Evolutionary conservation across 2,329 filamentous ascomycete genomes (phyloP).

Genomic region (Emmonsiellopsis sp.): DNA sequence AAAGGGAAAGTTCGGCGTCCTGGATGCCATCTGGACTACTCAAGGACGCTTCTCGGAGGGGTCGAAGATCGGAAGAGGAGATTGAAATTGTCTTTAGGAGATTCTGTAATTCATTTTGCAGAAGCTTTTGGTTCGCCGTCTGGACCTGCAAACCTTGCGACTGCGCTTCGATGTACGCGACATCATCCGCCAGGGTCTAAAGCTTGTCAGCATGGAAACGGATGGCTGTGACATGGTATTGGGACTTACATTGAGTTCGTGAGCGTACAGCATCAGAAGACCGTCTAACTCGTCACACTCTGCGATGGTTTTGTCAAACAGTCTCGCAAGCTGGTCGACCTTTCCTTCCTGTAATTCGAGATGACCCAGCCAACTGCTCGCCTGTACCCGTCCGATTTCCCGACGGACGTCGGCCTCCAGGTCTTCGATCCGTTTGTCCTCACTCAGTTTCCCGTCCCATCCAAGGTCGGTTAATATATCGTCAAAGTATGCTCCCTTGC

Average conservation of each 20-base stretch:
- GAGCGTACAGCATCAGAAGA: constrained; percentile 83
- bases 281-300: constrained; percentile 97
- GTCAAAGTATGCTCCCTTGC: constrained; percentile 70
- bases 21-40: constrained; percentile 62
- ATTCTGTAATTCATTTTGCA: constrained; percentile 80
- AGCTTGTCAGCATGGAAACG: constrained; percentile 16
- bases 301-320: constrained; percentile 81
- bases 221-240: neutral
- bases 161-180: constrained; percentile 94
- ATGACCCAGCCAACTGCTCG: constrained; percentile 82
- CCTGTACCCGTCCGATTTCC: constrained; percentile 83
- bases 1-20: constrained; percentile 67
- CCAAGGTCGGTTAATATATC: constrained; percentile 77
- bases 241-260: constrained; percentile 72
- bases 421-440: constrained; percentile 66
- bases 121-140: constrained; percentile 88
- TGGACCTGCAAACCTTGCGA: constrained; percentile 95
- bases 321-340: constrained; percentile 72
- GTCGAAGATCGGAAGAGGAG: constrained; percentile 63
- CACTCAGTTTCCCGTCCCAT: constrained; percentile 72
- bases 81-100: constrained; percentile 90
- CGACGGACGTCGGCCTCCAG: constrained; percentile 76
- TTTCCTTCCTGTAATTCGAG: constrained; percentile 80
- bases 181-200: constrained; percentile 87
- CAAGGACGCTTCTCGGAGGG: constrained; percentile 64